Conservation (phyloP, 2,329 filamentous ascomycete genomes). For the Stenocarpella maydis region DNA sequence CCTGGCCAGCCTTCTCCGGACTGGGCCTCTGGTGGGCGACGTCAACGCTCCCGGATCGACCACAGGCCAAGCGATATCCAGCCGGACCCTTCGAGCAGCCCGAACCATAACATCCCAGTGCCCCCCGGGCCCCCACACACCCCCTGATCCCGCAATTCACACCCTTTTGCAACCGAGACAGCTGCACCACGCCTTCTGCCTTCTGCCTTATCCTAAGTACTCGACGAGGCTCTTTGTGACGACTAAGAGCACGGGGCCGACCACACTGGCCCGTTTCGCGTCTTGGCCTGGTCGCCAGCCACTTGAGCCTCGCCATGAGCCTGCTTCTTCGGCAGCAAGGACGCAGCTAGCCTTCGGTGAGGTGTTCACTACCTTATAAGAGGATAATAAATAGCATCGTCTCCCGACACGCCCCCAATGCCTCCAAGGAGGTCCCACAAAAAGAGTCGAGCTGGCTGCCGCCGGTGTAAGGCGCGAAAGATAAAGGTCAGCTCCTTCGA, state of each 20-base stretch:
- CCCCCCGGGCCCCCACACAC: not conserved
- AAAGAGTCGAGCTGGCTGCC: constrained; percentile 73
- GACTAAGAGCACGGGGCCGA: constrained; percentile 12
- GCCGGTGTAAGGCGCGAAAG: constrained; percentile 71
- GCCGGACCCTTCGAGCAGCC: constrained; percentile 13
- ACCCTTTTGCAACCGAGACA: not conserved
- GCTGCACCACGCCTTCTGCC: constrained; percentile 3
- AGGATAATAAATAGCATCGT: not conserved
- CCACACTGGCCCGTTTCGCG: not conserved
- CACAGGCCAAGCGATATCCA: constrained; percentile 15
- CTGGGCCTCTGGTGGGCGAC: not conserved
- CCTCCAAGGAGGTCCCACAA: constrained; percentile 73
- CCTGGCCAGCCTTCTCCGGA: not conserved
- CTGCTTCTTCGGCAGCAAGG: constrained; percentile 25
- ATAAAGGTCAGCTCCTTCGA: constrained; percentile 63
- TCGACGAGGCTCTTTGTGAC: not conserved
- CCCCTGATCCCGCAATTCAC: constrained; percentile 16
- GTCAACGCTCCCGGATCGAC: constrained; percentile 19
- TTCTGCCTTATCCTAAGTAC: not conserved
- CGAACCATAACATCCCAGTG: constrained; percentile 13
- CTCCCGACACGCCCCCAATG: constrained; percentile 50
- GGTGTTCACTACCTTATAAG: not conserved
- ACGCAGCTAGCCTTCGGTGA: constrained; percentile 24
- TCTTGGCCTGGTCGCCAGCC: constrained; percentile 5
- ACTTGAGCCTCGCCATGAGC: constrained; percentile 24